Evolutionary conservation across 2,329 filamentous ascomycete species (phyloP).

Genomic region (Alternaria viburni): DNA sequence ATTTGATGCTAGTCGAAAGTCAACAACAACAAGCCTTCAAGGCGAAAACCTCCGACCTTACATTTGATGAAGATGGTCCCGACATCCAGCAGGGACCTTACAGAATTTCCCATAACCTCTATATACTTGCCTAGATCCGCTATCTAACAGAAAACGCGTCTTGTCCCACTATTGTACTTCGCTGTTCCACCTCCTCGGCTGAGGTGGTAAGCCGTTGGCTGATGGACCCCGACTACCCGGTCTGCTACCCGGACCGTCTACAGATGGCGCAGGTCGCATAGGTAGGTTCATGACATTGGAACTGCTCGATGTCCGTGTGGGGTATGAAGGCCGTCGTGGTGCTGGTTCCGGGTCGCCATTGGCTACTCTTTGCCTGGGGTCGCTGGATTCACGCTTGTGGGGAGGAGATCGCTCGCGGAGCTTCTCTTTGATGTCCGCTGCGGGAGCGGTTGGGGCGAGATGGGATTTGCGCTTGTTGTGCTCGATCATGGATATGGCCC

Average conservation of each 20-base stretch:
- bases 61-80: neutral
- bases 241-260: constrained; percentile 33
- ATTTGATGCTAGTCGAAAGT: constrained; percentile 1
- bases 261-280: constrained; percentile 53
- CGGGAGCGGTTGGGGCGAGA: constrained; percentile 78
- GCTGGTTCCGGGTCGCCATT: constrained; percentile 33
- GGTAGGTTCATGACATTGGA: constrained; percentile 52
- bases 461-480: constrained; percentile 95
- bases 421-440: constrained; percentile 57
- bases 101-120: neutral
- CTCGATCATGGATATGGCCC: constrained; percentile 94
- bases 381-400: constrained; percentile 29
- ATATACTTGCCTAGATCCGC: neutral
- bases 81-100: neutral
- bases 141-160: neutral
- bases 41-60: neutral
- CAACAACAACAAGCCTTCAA: constrained; percentile 1
- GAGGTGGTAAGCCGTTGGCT: constrained; percentile 7
- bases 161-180: constrained; percentile 31
- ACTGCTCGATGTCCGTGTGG: constrained; percentile 52
- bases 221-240: constrained; percentile 29
- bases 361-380: constrained; percentile 31
- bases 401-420: constrained; percentile 45
- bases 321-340: constrained; percentile 50
- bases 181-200: constrained; percentile 42